Conservation (phyloP, 805 yeast genomes). For the Saturnispora gosingensis region DNA sequence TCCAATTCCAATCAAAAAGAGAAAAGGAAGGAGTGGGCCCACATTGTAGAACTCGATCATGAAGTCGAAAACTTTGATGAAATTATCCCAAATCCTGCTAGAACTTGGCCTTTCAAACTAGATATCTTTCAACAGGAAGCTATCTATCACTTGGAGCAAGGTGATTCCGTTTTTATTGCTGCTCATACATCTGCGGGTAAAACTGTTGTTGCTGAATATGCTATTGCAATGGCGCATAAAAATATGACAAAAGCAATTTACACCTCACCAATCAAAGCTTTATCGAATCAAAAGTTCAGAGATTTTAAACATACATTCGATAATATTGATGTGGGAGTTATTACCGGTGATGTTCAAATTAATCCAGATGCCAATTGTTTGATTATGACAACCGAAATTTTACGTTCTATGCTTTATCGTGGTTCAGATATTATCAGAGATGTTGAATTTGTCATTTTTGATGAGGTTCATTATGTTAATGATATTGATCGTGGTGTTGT, state of each 20-base stretch:
- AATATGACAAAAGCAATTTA: slow-evolving; percentile 96
- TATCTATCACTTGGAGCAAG: slow-evolving; percentile 89
- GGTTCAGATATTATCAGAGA: slow-evolving; percentile 98
- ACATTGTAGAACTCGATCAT: slow-evolving; percentile 81
- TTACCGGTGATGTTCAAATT: slow-evolving; percentile 99
- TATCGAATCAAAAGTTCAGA: slow-evolving; percentile 89
- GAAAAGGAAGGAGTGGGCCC: slow-evolving; percentile 72
- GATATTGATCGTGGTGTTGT: slow-evolving; percentile 98
- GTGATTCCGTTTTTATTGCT: slow-evolving; percentile 97
- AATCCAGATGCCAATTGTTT: slow-evolving; percentile 97
- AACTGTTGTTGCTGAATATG: slow-evolving; percentile 96
- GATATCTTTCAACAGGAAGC: slow-evolving; percentile 98
- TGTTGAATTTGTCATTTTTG: slow-evolving; percentile 97
- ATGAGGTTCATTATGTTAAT: slow-evolving; percentile 98
- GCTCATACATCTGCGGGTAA: slow-evolving; percentile 99
- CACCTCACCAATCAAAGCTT: slow-evolving; percentile 93
- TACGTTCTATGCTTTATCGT: slow-evolving; percentile 91
- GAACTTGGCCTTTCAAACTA: slow-evolving; percentile 89
- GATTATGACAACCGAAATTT: slow-evolving; percentile 98
- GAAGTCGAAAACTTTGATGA: slow-evolving; percentile 77
- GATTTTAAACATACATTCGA: slow-evolving; percentile 88
- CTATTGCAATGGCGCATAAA: slow-evolving; percentile 91
- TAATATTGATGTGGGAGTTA: slow-evolving; percentile 87
- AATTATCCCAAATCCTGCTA: slow-evolving; percentile 85
- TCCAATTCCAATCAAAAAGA: slow-evolving; percentile 10